These are phyloP conservation scores for Aphanocladium album DNA, from an alignment of 2,329 filamentous ascomycete genomes.

Conservation along the genomic window DNA sequence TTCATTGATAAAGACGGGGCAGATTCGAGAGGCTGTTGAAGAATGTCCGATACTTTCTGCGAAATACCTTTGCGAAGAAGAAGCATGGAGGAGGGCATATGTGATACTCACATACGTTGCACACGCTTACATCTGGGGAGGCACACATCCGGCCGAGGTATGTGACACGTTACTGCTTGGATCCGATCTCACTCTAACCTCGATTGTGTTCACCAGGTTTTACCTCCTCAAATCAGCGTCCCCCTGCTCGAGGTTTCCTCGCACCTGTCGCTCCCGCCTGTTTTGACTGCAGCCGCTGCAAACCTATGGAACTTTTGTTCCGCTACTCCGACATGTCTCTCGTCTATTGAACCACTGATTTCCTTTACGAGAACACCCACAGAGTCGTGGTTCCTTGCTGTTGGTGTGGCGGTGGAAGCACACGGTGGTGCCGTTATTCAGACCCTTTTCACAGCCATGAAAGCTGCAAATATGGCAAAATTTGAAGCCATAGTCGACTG, in stretches of 20 bases:
- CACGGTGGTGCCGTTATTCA: constrained; percentile 70
- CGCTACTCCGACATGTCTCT: constrained; percentile 41
- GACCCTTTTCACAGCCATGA: constrained; percentile 69
- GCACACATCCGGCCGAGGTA: constrained; percentile 67
- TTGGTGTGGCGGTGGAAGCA: constrained; percentile 87
- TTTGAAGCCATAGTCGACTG: constrained; percentile 55
- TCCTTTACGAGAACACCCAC: constrained; percentile 86
- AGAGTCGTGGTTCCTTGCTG: constrained; percentile 90
- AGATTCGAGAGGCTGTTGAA: neutral
- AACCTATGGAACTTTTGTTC: constrained; percentile 87
- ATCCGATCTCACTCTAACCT: neutral
- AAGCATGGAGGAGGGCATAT: constrained; percentile 79
- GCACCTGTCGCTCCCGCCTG: constrained; percentile 74
- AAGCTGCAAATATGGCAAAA: constrained; percentile 59
- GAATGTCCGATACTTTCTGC: neutral
- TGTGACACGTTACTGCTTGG: constrained; percentile 12
- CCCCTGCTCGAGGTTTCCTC: constrained; percentile 69
- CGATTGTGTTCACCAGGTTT: constrained; percentile 32
- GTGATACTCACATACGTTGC: constrained; percentile 71
- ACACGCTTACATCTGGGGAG: constrained; percentile 88
- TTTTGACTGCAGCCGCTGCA: constrained; percentile 80
- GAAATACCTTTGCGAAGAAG: constrained; percentile 32
- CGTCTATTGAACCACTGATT: constrained; percentile 61
- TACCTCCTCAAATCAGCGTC: constrained; percentile 72
- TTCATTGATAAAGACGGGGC: neutral